Conservation (phyloP, 805 yeast species). For the Kuraishia borneana region DNA sequence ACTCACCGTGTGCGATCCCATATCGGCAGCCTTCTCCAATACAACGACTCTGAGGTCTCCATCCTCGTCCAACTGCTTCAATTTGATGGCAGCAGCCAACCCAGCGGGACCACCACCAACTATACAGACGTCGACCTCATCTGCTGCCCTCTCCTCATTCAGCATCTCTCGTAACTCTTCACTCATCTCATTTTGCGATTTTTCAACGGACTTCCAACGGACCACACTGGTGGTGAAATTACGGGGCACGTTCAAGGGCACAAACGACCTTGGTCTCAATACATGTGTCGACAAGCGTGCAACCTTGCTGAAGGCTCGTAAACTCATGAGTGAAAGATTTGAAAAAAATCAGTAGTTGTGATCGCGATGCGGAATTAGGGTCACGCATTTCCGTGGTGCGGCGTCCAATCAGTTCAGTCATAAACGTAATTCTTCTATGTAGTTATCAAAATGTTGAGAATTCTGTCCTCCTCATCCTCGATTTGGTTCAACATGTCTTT, state of each 20-base stretch:
- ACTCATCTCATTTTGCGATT: conserved; percentile 15
- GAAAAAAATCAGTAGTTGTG: no score
- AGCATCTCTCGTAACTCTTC: conserved; percentile 35
- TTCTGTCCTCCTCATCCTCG: conserved; percentile 29
- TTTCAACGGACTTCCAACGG: conserved; percentile 13
- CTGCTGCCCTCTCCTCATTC: conserved; percentile 64
- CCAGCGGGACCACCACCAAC: conserved; percentile 99
- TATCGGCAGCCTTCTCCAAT: conserved; percentile 83
- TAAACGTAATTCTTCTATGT: neutral
- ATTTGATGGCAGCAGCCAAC: conserved; percentile 79
- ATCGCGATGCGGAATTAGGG: no score
- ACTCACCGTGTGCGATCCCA: conserved; percentile 86
- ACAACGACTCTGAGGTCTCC: conserved; percentile 73
- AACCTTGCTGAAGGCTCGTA: no score
- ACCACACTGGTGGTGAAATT: no score
- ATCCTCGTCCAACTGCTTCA: conserved; percentile 74
- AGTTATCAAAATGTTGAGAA: conserved; percentile 11
- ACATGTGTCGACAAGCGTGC: no score
- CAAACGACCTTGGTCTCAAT: no score
- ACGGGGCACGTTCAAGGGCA: no score
- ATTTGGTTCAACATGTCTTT: conserved; percentile 52
- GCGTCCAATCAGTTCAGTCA: no score
- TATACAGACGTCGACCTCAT: conserved; percentile 85
- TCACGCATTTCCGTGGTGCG: no score
- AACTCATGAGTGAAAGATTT: no score